Percentiles rank a stretch among this genome's conserved stretches.
Evolutionary conservation across 2,329 filamentous ascomycete species (phyloP).

Genomic region (Fusarium chlamydosporum): DNA sequence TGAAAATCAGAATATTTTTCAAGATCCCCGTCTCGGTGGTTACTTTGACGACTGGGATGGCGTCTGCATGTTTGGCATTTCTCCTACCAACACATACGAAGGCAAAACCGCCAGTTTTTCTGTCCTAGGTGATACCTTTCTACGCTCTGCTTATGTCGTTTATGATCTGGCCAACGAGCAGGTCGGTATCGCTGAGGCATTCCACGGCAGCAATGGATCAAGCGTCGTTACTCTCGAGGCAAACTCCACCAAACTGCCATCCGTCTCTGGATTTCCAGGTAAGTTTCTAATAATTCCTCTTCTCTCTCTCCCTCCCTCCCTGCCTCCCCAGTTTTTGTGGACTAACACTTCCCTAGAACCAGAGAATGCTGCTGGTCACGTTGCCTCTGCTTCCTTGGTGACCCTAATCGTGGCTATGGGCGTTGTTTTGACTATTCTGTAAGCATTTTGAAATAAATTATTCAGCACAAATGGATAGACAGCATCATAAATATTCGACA

Average conservation of each 20-base stretch:
- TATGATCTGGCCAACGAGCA: conserved; percentile 67
- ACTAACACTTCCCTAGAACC: conserved; percentile 43
- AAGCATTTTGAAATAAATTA: conserved; percentile 5
- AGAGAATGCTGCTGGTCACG: conserved; percentile 39
- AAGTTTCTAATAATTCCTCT: conserved; percentile 27
- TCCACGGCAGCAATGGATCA: conserved; percentile 61
- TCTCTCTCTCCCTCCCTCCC: too few relatives aligned
- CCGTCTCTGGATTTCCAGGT: conserved; percentile 61
- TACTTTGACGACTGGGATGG: conserved; percentile 57
- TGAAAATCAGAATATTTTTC: conserved; percentile 56
- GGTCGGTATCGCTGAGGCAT: conserved; percentile 68
- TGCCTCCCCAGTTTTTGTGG: conserved; percentile 5
- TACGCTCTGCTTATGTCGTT: conserved; percentile 70
- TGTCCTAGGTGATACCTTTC: conserved; percentile 71
- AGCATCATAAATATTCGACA: neutral
- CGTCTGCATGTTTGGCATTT: conserved; percentile 70
- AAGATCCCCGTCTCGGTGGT: conserved; percentile 55
- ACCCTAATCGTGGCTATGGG: conserved; percentile 41
- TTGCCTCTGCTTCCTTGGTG: conserved; percentile 39
- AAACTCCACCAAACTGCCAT: conserved; percentile 58
- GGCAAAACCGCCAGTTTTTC: conserved; percentile 52
- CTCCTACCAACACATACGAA: conserved; percentile 57
- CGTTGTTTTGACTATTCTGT: conserved; percentile 30
- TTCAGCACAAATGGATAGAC: neutral
- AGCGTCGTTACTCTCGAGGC: conserved; percentile 63